Evolutionary conservation across 139 green algal genomes (phyloP), one percentile per base, ranked within the genome.

Genomic region (Astrephomene gubernaculifera): DNA sequence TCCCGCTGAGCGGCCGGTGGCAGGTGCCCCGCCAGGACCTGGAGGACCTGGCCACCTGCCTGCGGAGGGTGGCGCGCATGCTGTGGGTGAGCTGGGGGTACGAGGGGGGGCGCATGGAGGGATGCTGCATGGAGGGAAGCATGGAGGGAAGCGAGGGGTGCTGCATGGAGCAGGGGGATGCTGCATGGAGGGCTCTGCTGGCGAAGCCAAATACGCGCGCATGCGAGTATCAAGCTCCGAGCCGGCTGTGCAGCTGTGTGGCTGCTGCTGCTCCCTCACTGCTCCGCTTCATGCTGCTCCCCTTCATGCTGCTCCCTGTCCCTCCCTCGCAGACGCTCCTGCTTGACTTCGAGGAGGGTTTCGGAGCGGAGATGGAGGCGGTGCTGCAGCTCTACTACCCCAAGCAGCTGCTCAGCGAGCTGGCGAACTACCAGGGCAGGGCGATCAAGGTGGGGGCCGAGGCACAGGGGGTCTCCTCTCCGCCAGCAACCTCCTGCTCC

Each of bases 331-430:
- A 83, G 64, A 85, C 79, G 31, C 76, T 83, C n/a, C 67, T 89
- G 65, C 65, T 89, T 35, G 75, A 83, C 54, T 89, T 89, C 41
- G 76, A 89, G 75, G 75, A 88, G 45, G 83, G 82, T 21, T 87
- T 87, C 44, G 82, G 72, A 12, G 22, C 38, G 25, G 71, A 76
- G 10, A 85, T 88, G 74, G 52, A 88, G 83, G 21, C 22, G 29
- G 63, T 79, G 7, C 49, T 88, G 44, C 35, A 53, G 38, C 25
- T n/a, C 14, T 85, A 79, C 64, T 88, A 88, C 74, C 83, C 83
- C 44, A 65, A 64, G 44, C 70, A 81, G 43, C 74, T 88, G 45
- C 65, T 88, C 31, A 53, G 38, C 27, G 83, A 88, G 74, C 74
- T 88, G 49, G 78, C 61, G 14, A 36, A 36, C 21, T 88, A 85